Conservation (phyloP, 2,329 filamentous ascomycete genomes). For the Zelopaecilomyces penicillatus region DNA sequence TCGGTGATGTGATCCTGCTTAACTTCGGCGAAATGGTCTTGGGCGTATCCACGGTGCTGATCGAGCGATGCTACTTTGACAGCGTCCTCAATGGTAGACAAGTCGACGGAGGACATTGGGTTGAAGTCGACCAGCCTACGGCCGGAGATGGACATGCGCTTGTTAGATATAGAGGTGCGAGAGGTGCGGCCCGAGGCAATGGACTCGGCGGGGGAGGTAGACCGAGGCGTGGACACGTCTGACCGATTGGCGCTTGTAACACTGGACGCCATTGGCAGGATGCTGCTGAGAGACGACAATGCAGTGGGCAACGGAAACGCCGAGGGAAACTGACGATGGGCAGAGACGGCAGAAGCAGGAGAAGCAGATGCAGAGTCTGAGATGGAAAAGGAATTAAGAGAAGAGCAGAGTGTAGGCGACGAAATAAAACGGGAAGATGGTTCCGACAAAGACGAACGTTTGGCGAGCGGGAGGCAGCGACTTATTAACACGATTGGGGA, state of each 20-base stretch:
- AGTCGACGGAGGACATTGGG: conserved; percentile 49
- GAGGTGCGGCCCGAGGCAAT: conserved; percentile 39
- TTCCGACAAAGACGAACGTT: background rate
- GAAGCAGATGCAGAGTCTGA: conserved; percentile 5
- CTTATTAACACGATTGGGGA: conserved; percentile 12
- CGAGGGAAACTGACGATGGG: background rate
- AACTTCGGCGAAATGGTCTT: conserved; percentile 48
- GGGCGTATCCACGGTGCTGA: conserved; percentile 51
- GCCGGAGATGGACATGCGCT: conserved; percentile 42
- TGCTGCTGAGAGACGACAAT: conserved; percentile 21
- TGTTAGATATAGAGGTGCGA: conserved; percentile 43
- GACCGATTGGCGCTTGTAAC: conserved; percentile 33
- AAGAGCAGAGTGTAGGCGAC: background rate
- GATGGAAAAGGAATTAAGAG: conserved; percentile 4
- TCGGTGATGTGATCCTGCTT: conserved; percentile 45
- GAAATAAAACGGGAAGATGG: background rate
- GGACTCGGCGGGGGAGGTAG: conserved; percentile 42
- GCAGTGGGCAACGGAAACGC: conserved; percentile 10
- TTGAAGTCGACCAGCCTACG: conserved; percentile 45
- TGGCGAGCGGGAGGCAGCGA: conserved; percentile 7
- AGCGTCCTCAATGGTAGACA: conserved; percentile 47
- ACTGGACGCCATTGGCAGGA: conserved; percentile 10
- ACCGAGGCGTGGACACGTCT: conserved; percentile 48
- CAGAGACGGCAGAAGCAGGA: conserved; percentile 8
- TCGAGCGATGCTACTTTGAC: conserved; percentile 55